Percentiles rank a stretch among this genome's conserved stretches.
phyloP scores from a whole-genome alignment of 2,329 filamentous ascomycete genomes.

The Pseudogymnoascus verrucosus region DNA sequence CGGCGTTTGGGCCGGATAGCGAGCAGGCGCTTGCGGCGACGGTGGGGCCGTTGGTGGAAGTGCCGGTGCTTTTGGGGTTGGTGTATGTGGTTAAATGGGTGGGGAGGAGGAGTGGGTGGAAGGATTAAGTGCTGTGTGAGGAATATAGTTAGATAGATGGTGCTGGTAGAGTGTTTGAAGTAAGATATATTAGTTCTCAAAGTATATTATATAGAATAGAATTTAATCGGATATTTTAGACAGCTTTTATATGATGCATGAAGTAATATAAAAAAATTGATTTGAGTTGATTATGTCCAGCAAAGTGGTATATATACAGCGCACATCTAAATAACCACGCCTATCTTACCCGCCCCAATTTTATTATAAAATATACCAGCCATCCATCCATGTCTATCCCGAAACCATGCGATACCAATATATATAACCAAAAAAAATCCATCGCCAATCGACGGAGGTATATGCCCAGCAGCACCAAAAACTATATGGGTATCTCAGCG shows the following conservation, averaged over 20 bases:
- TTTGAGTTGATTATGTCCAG: background rate
- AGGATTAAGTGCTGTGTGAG: constrained; percentile 16
- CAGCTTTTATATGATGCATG: background rate
- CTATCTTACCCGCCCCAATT: background rate
- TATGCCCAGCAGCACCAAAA: background rate
- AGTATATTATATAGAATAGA: background rate
- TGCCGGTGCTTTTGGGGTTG: constrained; percentile 68
- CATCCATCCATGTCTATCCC: background rate
- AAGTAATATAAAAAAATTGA: background rate
- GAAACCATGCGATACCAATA: background rate
- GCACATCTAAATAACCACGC: background rate
- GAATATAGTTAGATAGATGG: background rate
- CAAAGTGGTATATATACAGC: background rate
- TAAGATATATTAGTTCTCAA: background rate
- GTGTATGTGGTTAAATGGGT: constrained; percentile 66
- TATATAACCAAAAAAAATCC: background rate
- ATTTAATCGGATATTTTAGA: background rate
- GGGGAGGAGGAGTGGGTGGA: constrained; percentile 36
- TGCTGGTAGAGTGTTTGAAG: background rate
- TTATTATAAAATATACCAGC: background rate
- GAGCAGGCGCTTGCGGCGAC: constrained; percentile 76
- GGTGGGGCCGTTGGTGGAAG: constrained; percentile 79
- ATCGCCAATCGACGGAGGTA: background rate
- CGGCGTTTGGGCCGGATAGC: constrained; percentile 68
- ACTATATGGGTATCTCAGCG: background rate